Evolutionary conservation across 2,329 filamentous ascomycete species (phyloP), one percentile per base, ranked within the genome.

Genomic region (Pseudogymnoascus sp.): DNA sequence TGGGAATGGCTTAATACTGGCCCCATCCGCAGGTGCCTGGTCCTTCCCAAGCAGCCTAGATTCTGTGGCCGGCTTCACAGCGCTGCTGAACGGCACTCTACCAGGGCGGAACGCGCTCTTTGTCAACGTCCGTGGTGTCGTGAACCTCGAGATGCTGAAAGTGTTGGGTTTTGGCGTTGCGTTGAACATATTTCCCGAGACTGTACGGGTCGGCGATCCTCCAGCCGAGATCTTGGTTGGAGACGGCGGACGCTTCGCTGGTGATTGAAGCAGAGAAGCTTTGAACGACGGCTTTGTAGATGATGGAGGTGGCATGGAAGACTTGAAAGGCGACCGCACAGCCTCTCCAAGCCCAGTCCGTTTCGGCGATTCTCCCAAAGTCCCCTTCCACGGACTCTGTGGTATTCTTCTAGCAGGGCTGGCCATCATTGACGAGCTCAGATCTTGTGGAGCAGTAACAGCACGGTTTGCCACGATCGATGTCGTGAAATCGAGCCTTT

Each of bases 381-480:
- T 74, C 23, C 85, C 84, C 68, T 82, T 86, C 67, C 75, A 78
- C 0, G 84, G 80, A 1, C 83, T 82, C 4, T 78, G 69, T 1
- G 82, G 78, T 7, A 78, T 77, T 28, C 84, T 78, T 63, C 82
- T 81, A n/a, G 84, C 81, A 2, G 85, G 84, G 50, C 83, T 87
- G 18, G 73, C 76, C 46, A 86, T 73, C 11, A 78, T 73, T 1
- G 77, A 72, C 3, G 73, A 69, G 23, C 71, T 69, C 0, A 75
- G 68, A 59, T 81, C 78, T 5, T 76, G 73, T 1, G 63, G 64
- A 5, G 74, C 65, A 14, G 77, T 72, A 6, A 71, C 67, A n/a
- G 66, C 67, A 53, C 60, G 72, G 44, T 73, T 75, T 31, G 70
- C 68, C 4, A 68, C 67, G 18, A 73, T 67, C 4, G 72, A 72